A percentile compares a stretch with the other conserved stretches of the same genome.
phyloP scores from a whole-genome alignment of 176 grass and related monocot species.

The Chloris gayana region DNA sequence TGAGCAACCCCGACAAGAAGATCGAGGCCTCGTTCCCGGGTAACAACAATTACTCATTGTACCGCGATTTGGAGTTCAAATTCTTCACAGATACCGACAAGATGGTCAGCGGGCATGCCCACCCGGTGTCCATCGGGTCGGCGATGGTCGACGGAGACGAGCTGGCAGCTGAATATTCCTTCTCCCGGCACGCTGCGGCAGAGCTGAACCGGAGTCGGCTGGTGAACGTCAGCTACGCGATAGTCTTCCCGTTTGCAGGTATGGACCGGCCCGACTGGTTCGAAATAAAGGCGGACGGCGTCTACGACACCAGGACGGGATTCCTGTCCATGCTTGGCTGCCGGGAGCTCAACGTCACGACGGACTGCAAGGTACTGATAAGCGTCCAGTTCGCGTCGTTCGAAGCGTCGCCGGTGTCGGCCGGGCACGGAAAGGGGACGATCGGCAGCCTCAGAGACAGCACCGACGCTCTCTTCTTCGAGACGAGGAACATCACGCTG shows the following conservation, averaged over 20 bases:
- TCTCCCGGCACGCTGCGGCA: not conserved
- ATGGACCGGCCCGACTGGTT: not conserved
- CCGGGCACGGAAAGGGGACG: conserved; percentile 13
- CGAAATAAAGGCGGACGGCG: conserved; percentile 51
- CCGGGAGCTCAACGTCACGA: conserved; percentile 36
- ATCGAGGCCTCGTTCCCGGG: conserved; percentile 28
- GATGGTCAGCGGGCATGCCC: not conserved
- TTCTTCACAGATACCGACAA: not conserved
- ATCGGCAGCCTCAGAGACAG: conserved; percentile 62
- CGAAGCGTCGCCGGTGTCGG: not conserved
- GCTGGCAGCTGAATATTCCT: conserved; percentile 4
- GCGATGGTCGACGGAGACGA: not conserved
- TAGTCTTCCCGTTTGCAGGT: not conserved
- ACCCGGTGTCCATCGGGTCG: conserved; percentile 47
- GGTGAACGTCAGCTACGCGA: conserved; percentile 55
- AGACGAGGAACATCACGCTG: conserved; percentile 19
- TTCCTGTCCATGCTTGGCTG: conserved; percentile 58
- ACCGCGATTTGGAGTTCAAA: conserved; percentile 40
- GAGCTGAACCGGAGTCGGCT: conserved; percentile 10
- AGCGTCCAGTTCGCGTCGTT: conserved; percentile 40
- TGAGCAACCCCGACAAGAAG: not conserved
- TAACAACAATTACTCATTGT: conserved; percentile 7
- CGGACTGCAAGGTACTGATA: conserved; percentile 54
- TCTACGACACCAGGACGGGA: conserved; percentile 50
- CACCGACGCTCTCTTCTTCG: conserved; percentile 51